A percentile compares a stretch with the other conserved stretches of the same genome.
Evolutionary conservation across 2,329 filamentous ascomycete genomes (phyloP).

Genomic region (Talaromyces sp.): DNA sequence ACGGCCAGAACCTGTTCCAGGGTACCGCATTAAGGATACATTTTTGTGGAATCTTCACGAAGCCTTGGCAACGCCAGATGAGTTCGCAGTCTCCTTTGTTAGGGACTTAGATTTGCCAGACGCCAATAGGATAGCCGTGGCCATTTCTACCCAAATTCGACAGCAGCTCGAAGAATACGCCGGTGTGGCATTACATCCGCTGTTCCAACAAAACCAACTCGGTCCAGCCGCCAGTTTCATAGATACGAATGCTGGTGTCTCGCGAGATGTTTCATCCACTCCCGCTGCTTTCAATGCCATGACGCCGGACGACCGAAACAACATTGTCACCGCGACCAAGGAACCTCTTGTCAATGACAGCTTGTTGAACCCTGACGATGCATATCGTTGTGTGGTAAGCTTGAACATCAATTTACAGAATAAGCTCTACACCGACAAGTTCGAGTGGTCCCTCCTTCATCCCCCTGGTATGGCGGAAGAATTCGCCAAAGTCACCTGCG

Average conservation of each 20-base stretch:
- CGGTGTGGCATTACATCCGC: slow-evolving; percentile 83
- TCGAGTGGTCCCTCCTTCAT: slow-evolving; percentile 93
- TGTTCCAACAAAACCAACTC: slow-evolving; percentile 60
- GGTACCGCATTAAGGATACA: slow-evolving; percentile 86
- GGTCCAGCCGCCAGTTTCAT: slow-evolving; percentile 13
- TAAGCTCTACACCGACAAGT: slow-evolving; percentile 90
- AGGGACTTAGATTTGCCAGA: slow-evolving; percentile 90
- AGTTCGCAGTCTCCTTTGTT: slow-evolving; percentile 85
- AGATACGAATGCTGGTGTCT: slow-evolving; percentile 30
- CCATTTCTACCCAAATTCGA: slow-evolving; percentile 90
- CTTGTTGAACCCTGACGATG: slow-evolving; percentile 83
- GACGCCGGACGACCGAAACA: slow-evolving; percentile 51
- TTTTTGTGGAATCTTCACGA: slow-evolving; percentile 98
- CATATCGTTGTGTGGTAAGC: slow-evolving; percentile 86
- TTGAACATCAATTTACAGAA: slow-evolving; percentile 89
- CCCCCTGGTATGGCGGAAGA: slow-evolving; percentile 86
- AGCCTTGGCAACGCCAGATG: slow-evolving; percentile 85
- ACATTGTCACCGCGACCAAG: slow-evolving; percentile 25
- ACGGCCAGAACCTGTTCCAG: slow-evolving; percentile 69
- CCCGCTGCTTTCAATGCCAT: slow-evolving; percentile 44
- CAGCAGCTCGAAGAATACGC: slow-evolving; percentile 95
- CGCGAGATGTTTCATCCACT: slow-evolving; percentile 50
- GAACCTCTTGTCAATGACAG: slow-evolving; percentile 54
- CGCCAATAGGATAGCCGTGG: slow-evolving; percentile 60
- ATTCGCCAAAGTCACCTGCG: slow-evolving; percentile 88